Conservation (phyloP, 345 rosid species). For the Populus euphratica region DNA sequence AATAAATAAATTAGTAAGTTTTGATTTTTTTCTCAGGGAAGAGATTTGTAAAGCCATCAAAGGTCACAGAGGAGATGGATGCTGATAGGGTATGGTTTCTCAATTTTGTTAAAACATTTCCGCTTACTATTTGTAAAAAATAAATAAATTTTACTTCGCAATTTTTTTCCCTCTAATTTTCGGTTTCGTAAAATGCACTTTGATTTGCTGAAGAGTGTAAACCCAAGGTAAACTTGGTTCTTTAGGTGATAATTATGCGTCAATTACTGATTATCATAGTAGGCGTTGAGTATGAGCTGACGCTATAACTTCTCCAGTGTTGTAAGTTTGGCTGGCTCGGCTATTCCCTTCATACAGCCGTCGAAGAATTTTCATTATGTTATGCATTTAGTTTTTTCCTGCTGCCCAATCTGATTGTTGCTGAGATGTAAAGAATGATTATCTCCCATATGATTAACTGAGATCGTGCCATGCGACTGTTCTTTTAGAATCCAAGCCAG, state of each 20-base stretch:
- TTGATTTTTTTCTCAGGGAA: constrained; percentile 42
- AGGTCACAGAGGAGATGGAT: constrained; percentile 65
- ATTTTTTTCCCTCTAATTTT: not conserved
- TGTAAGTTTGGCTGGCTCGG: constrained; percentile 14
- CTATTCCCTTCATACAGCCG: not conserved
- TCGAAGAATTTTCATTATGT: constrained; percentile 2
- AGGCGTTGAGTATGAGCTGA: constrained; percentile 40
- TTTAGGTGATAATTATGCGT: constrained; percentile 18
- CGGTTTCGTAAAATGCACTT: not conserved
- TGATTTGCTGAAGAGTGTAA: not conserved
- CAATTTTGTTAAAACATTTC: not conserved
- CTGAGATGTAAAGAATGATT: constrained; percentile 33
- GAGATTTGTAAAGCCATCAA: constrained; percentile 68
- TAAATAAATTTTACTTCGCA: not conserved
- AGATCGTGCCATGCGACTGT: constrained; percentile 39
- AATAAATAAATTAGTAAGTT: not conserved
- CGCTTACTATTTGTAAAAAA: not conserved
- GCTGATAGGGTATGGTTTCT: constrained; percentile 46
- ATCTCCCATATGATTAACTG: constrained; percentile 43
- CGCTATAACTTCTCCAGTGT: constrained; percentile 31
- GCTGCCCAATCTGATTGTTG: not conserved
- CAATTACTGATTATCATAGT: constrained; percentile 38
- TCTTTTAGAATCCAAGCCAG: constrained; percentile 35
- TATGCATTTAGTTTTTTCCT: not conserved
- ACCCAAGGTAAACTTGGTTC: not conserved